A percentile compares a stretch with the other conserved stretches of the same genome.
These are phyloP conservation scores for Violaceomyces palustris DNA, from an alignment of 1,284 basidiomycete species.

Conservation along the genomic window DNA sequence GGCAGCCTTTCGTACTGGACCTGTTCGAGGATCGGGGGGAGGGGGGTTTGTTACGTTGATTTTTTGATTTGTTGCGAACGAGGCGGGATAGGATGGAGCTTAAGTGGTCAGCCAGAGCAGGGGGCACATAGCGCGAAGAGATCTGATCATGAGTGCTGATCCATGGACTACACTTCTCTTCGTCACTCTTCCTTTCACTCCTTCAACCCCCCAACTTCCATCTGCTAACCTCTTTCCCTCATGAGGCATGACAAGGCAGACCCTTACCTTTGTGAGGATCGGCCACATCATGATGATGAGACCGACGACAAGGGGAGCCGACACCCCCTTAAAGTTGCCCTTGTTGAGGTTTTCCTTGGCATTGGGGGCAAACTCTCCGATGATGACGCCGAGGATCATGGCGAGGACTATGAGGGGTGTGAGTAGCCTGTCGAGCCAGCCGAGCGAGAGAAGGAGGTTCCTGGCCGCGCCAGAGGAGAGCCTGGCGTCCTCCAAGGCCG, in stretches of 20 bases:
- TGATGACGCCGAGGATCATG: slow-evolving; percentile 74
- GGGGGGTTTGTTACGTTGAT: no score
- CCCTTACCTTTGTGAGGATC: slow-evolving; percentile 63
- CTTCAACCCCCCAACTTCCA: no score
- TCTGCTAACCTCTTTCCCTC: no score
- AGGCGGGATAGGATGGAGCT: no score
- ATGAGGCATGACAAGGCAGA: no score
- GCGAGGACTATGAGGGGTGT: slow-evolving; percentile 67
- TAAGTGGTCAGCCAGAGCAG: no score
- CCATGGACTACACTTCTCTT: no score
- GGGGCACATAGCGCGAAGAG: slow-evolving; percentile 83
- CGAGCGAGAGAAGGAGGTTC: slow-evolving; percentile 46
- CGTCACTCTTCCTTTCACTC: no score
- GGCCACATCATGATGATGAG: slow-evolving; percentile 88
- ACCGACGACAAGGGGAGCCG: slow-evolving; percentile 43
- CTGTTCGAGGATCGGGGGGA: no score
- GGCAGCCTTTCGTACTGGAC: slow-evolving; percentile 72
- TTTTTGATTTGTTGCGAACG: no score
- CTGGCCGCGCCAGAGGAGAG: slow-evolving; percentile 22
- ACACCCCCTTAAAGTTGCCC: slow-evolving; percentile 51
- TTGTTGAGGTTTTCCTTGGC: slow-evolving; percentile 32
- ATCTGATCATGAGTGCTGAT: no score
- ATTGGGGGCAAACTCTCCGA: slow-evolving; percentile 58
- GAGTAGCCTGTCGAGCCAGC: slow-evolving; percentile 64
- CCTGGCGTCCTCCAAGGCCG: slow-evolving; percentile 28